phyloP scores from a whole-genome alignment of 257 asterid species.

The Penstemon newberryi region DNA sequence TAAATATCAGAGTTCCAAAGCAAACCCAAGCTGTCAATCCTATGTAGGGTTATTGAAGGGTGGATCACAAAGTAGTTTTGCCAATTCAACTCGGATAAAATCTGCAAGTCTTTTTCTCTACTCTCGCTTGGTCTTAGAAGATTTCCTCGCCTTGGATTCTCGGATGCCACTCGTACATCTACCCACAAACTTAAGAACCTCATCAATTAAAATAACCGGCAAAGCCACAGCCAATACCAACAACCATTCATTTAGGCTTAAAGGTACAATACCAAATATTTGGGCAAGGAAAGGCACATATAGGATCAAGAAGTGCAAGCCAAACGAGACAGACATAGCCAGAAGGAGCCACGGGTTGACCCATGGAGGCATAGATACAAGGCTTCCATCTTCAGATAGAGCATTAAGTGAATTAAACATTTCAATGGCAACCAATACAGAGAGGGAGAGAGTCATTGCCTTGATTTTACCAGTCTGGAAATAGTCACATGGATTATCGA shows the following conservation, averaged over 20 bases:
- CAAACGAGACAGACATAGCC: conserved; percentile 95
- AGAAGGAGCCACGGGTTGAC: conserved; percentile 93
- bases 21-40: conserved; percentile 23
- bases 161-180: conserved; percentile 59
- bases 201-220: conserved; percentile 89
- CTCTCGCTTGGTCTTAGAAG: conserved; percentile 60
- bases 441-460: conserved; percentile 96
- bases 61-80: not conserved
- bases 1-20: conserved; percentile 32
- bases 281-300: conserved; percentile 97
- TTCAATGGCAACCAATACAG: conserved; percentile 91
- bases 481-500: conserved; percentile 87
- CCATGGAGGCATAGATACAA: conserved; percentile 96
- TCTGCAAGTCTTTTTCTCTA: conserved; percentile 29
- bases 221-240: conserved; percentile 75
- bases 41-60: conserved; percentile 1
- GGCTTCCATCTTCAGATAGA: conserved; percentile 96
- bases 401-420: conserved; percentile 97
- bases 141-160: conserved; percentile 35
- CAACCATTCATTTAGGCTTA: conserved; percentile 86
- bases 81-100: conserved; percentile 17
- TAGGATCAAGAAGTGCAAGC: conserved; percentile 87
- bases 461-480: conserved; percentile 86
- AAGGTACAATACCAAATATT: conserved; percentile 85
- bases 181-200: conserved; percentile 83